Base-by-base conservation (phyloP, 2,329 filamentous ascomycete genomes). In the Cladosporium austrohemisphaericum region DNA sequence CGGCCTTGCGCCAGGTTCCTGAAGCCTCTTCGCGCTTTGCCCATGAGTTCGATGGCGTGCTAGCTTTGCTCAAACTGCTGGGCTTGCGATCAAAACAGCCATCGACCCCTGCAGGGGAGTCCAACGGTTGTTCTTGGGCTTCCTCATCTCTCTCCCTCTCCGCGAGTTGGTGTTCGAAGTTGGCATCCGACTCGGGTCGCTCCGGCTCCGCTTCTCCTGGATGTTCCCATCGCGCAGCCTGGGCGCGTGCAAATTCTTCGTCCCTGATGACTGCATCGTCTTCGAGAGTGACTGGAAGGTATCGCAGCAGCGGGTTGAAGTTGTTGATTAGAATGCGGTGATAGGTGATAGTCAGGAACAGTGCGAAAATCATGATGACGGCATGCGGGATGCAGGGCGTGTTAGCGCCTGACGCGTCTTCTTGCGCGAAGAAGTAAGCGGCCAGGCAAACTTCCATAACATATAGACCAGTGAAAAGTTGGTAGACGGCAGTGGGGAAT, bases 221-320 rank as follows among this genome's bases (percentile, higher is more conserved):
- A 18, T 65, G 56, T 40, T 67, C 60, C 41, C 61, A 67, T 32
- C 60, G 63, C 51, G 61, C 58, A 19, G 59, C 63, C 46, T 68
- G 89, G 3, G 84, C 85, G 38, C 85, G 77, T 58, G 89, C 85
- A 64, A 97, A 98, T 31, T 86, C 88, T 61, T 92, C 83, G 58
- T 98, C 93, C 5, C 92, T 84, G n/a, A 88, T 73, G 1, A 93
- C 88, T 2, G 93, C 93, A 63, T 96, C 92, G 55, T 97, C 93
- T 66, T 98, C 93, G 49, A 97, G 83, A 0, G 92, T 97, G 55
- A 97, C 94, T 0, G 93, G 93, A 3, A 98, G 74, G 61, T 95
- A 95, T 31, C 86, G 81, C 64, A 95, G 84, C 8, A 98, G 76
- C 2, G 93, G 92, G 0, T 81, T 80, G 58, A 98, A 97, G 0